Percentiles rank a stretch among this genome's conserved stretches.
Conservation (phyloP, 75 land plant species). For the Sequoia sempervirens region DNA sequence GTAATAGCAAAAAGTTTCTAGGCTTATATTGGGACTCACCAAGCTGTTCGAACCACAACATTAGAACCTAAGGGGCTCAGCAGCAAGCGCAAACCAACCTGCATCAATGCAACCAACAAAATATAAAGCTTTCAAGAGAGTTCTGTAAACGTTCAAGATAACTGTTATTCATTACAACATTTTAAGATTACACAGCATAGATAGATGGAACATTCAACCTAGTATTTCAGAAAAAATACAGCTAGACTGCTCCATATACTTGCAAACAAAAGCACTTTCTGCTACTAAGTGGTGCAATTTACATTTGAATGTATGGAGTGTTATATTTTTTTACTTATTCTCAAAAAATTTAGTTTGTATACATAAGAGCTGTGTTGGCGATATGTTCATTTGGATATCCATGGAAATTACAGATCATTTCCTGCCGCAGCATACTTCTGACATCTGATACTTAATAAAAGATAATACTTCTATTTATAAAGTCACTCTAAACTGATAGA, state of each 20-base stretch:
- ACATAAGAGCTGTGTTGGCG: background rate
- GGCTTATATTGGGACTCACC: conserved; percentile 22
- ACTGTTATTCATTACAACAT: background rate
- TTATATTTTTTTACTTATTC: background rate
- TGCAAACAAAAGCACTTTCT: background rate
- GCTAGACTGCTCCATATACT: background rate
- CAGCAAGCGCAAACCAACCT: conserved; percentile 63
- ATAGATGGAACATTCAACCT: background rate
- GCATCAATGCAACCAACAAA: conserved; percentile 8
- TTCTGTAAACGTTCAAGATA: background rate
- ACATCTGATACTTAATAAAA: background rate
- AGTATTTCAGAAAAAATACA: background rate
- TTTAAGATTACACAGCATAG: background rate
- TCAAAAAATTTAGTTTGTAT: background rate
- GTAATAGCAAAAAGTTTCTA: background rate
- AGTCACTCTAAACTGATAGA: background rate
- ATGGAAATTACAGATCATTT: background rate
- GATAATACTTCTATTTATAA: background rate
- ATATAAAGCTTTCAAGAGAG: background rate
- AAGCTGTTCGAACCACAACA: conserved; percentile 53
- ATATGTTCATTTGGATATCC: background rate
- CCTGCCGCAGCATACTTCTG: background rate
- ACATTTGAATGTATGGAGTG: background rate
- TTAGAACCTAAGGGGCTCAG: conserved; percentile 52
- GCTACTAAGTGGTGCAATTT: background rate